A percentile compares a stretch with the other conserved stretches of the same genome.
Conservation (phyloP, 768 basidiomycete species). For the Chiua virens region DNA sequence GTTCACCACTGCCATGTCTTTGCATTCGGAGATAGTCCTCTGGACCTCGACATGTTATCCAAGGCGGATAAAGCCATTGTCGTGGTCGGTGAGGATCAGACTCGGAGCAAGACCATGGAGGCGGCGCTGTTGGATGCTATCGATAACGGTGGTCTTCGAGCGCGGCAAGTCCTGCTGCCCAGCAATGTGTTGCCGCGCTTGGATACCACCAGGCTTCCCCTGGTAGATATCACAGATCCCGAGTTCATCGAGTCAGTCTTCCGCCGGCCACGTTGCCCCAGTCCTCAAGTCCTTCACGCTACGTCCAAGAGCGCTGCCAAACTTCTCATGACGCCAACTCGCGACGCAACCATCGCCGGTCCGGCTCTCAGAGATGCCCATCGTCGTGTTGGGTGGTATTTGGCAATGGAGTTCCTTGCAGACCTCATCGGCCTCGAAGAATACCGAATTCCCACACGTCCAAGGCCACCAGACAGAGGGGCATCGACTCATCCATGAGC, state of each 20-base stretch:
- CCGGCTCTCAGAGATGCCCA: slow-evolving; percentile 16
- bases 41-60: slow-evolving; percentile 15
- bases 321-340: slow-evolving; percentile 15
- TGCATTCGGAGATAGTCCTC: slow-evolving; percentile 14
- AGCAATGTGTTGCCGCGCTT: slow-evolving; percentile 10
- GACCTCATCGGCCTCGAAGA: slow-evolving; percentile 15
- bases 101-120: slow-evolving; percentile 14
- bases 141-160: slow-evolving; percentile 11
- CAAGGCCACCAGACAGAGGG: slow-evolving; percentile 15
- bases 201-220: slow-evolving; percentile 15
- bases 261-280: slow-evolving; percentile 8
- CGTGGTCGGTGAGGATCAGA: slow-evolving; percentile 12
- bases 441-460: slow-evolving; percentile 13
- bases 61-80: slow-evolving; percentile 15
- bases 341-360: slow-evolving; percentile 13
- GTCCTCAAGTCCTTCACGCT: slow-evolving; percentile 13
- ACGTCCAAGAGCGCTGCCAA: slow-evolving; percentile 12
- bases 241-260: slow-evolving; percentile 14
- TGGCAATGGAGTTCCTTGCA: slow-evolving; percentile 17
- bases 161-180: slow-evolving; percentile 13
- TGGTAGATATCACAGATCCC: slow-evolving; percentile 14
- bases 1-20: slow-evolving; percentile 10
- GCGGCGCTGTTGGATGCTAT: slow-evolving; percentile 11
- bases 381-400: slow-evolving; percentile 17
- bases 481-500: slow-evolving; percentile 12